Base-by-base conservation (phyloP, 768 basidiomycete species). In the Boletus patriciae region DNA sequence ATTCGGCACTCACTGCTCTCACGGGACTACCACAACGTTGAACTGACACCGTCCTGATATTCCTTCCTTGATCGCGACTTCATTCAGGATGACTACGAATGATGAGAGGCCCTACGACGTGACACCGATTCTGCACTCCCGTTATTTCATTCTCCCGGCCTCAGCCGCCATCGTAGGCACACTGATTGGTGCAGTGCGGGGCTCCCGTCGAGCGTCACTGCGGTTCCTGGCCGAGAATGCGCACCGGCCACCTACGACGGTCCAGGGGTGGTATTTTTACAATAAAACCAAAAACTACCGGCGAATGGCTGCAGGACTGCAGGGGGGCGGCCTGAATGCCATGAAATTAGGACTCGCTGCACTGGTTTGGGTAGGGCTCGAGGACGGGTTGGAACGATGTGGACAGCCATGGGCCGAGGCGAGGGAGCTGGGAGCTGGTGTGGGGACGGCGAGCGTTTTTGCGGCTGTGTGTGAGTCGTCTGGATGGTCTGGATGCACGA, bases 261-360 rank as follows among this genome's bases (percentile, higher is more conserved):
- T 92, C 55, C 83, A 87, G 62, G 94, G 94, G 56, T 95, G 94
- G 93, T 96, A 94, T 72, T 89, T 92, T 65, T 95, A 96, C 83
- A 90, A 92, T 70, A 95, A 95, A 78, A 94, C 92, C 29, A 96
- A 95, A 73, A 95, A 95, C 77, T 95, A 94, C 78, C 79, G 83
- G 63, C 83, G 94, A 62, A 80, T 92, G 66, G 78, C 85, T 59
- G 87, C 81, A 0, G 92, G 82, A 10, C 68, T 94, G 68, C 83
- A 82, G 64, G 85, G 83, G 16, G 92, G 83, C 7, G 87, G 80
- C 1, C 59, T 61, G 54, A 83, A 90, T 49, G 86, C 80, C 1
- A 61, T 70, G 50, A 79, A 77, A 64, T 72, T 92, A 40, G 79
- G 78, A 15, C 62, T 70, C 13, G 70, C 74, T n/a, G 82, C 74